These are phyloP conservation scores for Fusarium cicatricum DNA, from an alignment of 2,329 filamentous ascomycete genomes.

Conservation along the genomic window DNA sequence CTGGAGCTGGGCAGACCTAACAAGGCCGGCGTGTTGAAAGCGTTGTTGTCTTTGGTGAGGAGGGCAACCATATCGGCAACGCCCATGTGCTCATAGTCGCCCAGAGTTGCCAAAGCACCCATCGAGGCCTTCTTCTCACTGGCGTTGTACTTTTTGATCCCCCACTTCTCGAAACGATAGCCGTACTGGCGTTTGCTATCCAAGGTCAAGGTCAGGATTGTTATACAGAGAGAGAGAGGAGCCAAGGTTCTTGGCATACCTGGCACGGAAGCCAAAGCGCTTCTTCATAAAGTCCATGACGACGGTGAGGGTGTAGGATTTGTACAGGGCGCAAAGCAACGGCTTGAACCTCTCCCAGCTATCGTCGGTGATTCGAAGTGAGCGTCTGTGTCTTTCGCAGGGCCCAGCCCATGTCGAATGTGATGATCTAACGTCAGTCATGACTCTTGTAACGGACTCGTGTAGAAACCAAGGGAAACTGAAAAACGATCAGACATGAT, in stretches of 20 bases:
- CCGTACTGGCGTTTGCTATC: conserved; percentile 44
- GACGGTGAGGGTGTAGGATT: conserved; percentile 28
- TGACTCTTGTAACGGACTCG: neutral
- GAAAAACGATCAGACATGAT: neutral
- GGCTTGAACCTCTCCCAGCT: conserved; percentile 35
- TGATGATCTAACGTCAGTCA: conserved; percentile 18
- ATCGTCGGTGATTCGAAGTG: conserved; percentile 35
- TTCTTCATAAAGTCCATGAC: conserved; percentile 35
- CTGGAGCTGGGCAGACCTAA: neutral
- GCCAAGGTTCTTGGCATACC: conserved; percentile 30
- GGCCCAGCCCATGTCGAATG: conserved; percentile 9
- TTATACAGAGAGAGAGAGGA: neutral
- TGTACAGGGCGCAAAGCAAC: conserved; percentile 32
- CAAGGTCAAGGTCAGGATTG: conserved; percentile 1
- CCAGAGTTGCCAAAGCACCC: conserved; percentile 2
- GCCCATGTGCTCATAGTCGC: conserved; percentile 8
- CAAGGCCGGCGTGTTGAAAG: conserved; percentile 2
- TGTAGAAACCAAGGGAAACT: neutral
- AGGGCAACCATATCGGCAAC: conserved; percentile 4
- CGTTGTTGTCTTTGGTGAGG: neutral
- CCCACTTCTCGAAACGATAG: conserved; percentile 43
- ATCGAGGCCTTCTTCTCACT: conserved; percentile 24
- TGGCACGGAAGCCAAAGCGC: conserved; percentile 26
- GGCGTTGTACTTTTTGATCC: conserved; percentile 39
- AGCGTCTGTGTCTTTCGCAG: conserved; percentile 24